Evolutionary conservation across 2,329 filamentous ascomycete genomes (phyloP).

Genomic region (Simplicillium sp.): DNA sequence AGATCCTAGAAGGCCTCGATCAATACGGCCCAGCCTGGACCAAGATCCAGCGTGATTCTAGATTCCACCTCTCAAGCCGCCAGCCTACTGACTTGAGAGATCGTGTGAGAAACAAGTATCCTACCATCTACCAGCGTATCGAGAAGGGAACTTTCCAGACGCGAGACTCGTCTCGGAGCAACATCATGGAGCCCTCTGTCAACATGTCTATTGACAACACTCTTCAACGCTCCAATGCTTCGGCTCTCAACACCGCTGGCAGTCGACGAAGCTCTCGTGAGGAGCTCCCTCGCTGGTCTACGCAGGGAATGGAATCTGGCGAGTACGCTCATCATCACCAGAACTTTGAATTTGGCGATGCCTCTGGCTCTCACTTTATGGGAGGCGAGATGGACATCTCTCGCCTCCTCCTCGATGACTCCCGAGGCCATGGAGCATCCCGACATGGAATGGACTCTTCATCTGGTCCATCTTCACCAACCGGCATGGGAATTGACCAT

Average conservation of each 20-base stretch:
- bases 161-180: constrained; percentile 29
- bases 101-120: constrained; percentile 54
- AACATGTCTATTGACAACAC: constrained; percentile 39
- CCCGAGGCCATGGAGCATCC: constrained; percentile 17
- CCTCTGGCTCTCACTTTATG: constrained; percentile 26
- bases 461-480: constrained; percentile 14
- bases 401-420: constrained; percentile 47
- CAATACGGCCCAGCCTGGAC: constrained; percentile 56
- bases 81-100: constrained; percentile 56
- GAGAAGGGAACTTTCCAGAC: constrained; percentile 43
- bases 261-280: constrained; percentile 34
- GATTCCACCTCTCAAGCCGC: constrained; percentile 46
- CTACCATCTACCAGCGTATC: constrained; percentile 45
- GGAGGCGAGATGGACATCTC: constrained; percentile 54
- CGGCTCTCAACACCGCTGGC: constrained; percentile 27
- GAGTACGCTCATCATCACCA: constrained; percentile 15
- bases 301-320: constrained; percentile 21
- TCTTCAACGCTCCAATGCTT: constrained; percentile 26
- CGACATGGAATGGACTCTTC: constrained; percentile 17
- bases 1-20: constrained; percentile 51
- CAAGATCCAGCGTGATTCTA: constrained; percentile 51
- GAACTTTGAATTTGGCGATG: constrained; percentile 35
- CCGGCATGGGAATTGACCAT: constrained; percentile 8
- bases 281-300: constrained; percentile 34
- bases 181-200: constrained; percentile 40